Evolutionary conservation across 768 basidiomycete genomes (phyloP).

Genomic region (Tricholoma sp.): DNA sequence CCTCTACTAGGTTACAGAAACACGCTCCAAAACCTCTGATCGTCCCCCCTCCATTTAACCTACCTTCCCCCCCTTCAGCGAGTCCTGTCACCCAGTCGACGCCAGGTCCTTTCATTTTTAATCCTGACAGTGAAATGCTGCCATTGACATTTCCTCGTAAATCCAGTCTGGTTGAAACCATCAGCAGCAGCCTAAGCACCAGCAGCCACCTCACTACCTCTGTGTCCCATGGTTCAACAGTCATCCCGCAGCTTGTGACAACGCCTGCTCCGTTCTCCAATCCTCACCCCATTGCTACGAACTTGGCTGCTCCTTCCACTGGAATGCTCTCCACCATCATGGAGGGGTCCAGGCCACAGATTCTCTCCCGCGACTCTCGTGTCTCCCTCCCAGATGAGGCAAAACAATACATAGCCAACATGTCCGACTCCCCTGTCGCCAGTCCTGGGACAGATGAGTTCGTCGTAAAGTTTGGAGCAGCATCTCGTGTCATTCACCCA

Average conservation of each 20-base stretch:
- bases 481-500: slow-evolving; percentile 6
- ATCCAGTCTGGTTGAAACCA: slow-evolving; percentile 33
- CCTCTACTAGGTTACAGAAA: slow-evolving; percentile 23
- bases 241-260: slow-evolving; percentile 13
- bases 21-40: slow-evolving; percentile 34
- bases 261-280: slow-evolving; percentile 16
- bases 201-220: slow-evolving; percentile 16
- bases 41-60: slow-evolving; percentile 33
- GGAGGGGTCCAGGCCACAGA: slow-evolving; percentile 27
- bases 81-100: slow-evolving; percentile 19
- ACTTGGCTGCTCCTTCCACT: slow-evolving; percentile 16
- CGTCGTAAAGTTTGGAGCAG: slow-evolving; percentile 17
- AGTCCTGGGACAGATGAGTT: slow-evolving; percentile 45
- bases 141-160: slow-evolving; percentile 26
- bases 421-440: slow-evolving; percentile 57
- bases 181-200: slow-evolving; percentile 23
- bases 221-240: not conserved
- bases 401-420: slow-evolving; percentile 61
- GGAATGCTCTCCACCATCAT: slow-evolving; percentile 28
- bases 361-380: slow-evolving; percentile 56
- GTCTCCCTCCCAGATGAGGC: slow-evolving; percentile 76
- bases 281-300: slow-evolving; percentile 13
- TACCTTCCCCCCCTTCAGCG: slow-evolving; percentile 28
- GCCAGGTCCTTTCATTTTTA: not conserved
- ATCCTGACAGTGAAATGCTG: slow-evolving; percentile 5